Evolutionary conservation across 2,329 filamentous ascomycete species (phyloP), one percentile per base, ranked within the genome.

Genomic region (Trichoderma hamatum): DNA sequence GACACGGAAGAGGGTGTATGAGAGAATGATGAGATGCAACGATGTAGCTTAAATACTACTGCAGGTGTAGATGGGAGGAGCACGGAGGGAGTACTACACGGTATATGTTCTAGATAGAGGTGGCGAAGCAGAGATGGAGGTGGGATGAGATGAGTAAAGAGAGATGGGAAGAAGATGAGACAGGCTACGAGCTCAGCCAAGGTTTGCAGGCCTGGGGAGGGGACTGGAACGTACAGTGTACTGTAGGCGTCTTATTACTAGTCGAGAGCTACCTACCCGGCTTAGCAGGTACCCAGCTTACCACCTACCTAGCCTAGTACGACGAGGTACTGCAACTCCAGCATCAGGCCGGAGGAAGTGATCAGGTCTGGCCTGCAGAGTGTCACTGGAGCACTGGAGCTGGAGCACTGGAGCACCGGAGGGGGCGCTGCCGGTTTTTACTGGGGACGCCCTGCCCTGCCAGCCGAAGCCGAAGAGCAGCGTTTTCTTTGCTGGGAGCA

Each of bases 51-150:
- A 46, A 51, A 52, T 59, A 36, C 30, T 24, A 26, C 24, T 51
- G 64, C 21, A 51, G 55, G 34, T 30, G 43, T 46, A 63, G 43
- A 43, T 51, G 34, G 34, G 34, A 36, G 34, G 13, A 10, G 34
- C 13, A 36, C 34, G 30, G 4, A 7, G 30, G 30, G 36, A 43
- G 36, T 19, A 16, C 36, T 43, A 43, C 36, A 43, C 36, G 36
- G 36, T 43, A 43, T 43, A 19, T 43, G 14, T 43, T 43, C 36
- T 43, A 43, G 36, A 36, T 61, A 69, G 54, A 49, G 67, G 67
- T 64, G 67, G 67, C 67, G 67, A 43, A 43, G 36, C 36, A 43
- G 36, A 43, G 36, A 43, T 19, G 36, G 34, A 39, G 34, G 19
- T 28, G 55, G 26, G 19, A 58, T n/a, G 55, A 34, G 55, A 54